Conservation (phyloP, 2,329 filamentous ascomycete genomes). For the Pseudopithomyces maydicus region DNA sequence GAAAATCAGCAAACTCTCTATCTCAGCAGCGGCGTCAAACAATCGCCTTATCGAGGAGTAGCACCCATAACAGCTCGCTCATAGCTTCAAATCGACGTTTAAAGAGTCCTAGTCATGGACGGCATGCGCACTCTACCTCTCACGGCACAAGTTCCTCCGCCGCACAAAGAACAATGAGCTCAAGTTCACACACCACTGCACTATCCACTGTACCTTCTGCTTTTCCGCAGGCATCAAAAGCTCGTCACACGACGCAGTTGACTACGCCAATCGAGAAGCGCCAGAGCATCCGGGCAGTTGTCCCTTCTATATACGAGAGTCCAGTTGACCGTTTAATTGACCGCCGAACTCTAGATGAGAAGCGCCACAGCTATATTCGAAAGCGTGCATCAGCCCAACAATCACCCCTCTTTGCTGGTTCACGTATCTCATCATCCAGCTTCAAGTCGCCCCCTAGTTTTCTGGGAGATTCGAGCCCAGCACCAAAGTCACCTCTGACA, state of each 20-base stretch:
- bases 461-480: slow-evolving; percentile 16
- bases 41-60: slow-evolving; percentile 30
- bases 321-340: slow-evolving; percentile 29
- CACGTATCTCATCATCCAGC: slow-evolving; percentile 37
- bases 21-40: slow-evolving; percentile 33
- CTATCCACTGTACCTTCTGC: slow-evolving; percentile 46
- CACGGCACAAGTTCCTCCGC: slow-evolving; percentile 31
- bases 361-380: slow-evolving; percentile 49
- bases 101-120: slow-evolving; percentile 37
- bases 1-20: slow-evolving; percentile 37
- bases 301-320: slow-evolving; percentile 37
- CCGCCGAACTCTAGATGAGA: slow-evolving; percentile 45
- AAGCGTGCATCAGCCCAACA: slow-evolving; percentile 46
- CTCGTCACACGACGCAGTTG: slow-evolving; percentile 28
- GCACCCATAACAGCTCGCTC: slow-evolving; percentile 28
- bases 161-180: slow-evolving; percentile 38
- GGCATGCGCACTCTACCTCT: slow-evolving; percentile 34
- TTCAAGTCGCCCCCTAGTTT: slow-evolving; percentile 30
- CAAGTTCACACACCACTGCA: slow-evolving; percentile 44
- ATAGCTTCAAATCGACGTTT: slow-evolving; percentile 38
- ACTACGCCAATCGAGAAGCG: slow-evolving; percentile 41
- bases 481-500: slow-evolving; percentile 11
- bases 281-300: slow-evolving; percentile 48
- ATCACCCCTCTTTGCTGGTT: slow-evolving; percentile 46
- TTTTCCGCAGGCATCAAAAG: slow-evolving; percentile 40